Evolutionary conservation across 1,284 basidiomycete species (phyloP), one percentile per base, ranked within the genome.

Genomic region (Naganishia cerealis): DNA sequence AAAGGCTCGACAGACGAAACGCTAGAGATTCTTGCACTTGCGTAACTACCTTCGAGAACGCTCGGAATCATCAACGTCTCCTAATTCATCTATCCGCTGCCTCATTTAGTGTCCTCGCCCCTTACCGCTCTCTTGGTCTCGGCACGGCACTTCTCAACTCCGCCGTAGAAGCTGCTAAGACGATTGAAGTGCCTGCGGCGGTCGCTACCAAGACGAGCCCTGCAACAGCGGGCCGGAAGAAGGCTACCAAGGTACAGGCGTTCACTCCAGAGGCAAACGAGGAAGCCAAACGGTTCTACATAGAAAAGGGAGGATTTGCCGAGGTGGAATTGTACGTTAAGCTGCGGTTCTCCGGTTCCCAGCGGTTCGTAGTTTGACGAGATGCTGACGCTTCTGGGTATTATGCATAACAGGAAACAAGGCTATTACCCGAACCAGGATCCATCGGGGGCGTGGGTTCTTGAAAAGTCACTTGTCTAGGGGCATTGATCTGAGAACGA

Each of bases 231-330:
- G 73, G 76, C 0, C 66, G 78, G 48, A 73, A 73, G 63, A 69
- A 70, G n/a, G 74, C 79, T 29, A 77, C 72, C 36, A 71, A 77
- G 62, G 79, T 78, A 0, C 56, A 75, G 62, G 77, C 75, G 15
- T 77, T 79, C 65, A 77, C 79, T 7, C 79, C 79, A 65, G 76
- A 78, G 16, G 77, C 76, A 26, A 81, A 80, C 68, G 74, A 76
- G 8, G 73, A 70, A 13, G 79, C 78, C 6, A 78, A 76, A 72
- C 71, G 73, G 67, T 81, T 81, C 71, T 81, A 81, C 71, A 38
- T 36, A 12, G 76, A 77, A 69, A 73, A 76, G 21, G 71, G 76
- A 43, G 79, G 79, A 1, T 81, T 81, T 72, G 77, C 74, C 65
- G 76, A 77, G 67, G 67, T 70, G 15, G 74, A 75, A 36, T 71